Evolutionary conservation across 2,329 filamentous ascomycete species (phyloP).

Genomic region (Rhinocladiella mackenziei): DNA sequence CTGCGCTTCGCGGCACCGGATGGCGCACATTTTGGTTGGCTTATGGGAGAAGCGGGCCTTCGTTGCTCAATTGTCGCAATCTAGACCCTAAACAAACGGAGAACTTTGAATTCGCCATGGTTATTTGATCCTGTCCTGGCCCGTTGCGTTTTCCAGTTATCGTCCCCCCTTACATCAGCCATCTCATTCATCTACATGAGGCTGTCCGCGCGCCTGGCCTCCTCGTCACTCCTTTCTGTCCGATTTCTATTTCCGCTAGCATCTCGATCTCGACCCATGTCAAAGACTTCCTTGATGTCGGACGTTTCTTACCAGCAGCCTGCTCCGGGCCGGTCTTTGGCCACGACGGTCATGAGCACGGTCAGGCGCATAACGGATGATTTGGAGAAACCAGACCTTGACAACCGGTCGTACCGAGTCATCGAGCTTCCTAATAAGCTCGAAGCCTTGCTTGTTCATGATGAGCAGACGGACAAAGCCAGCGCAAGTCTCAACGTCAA

Average conservation of each 20-base stretch:
- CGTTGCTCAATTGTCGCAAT: neutral
- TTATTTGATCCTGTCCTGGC: neutral
- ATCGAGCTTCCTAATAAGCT: slow-evolving; percentile 80
- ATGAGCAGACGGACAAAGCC: slow-evolving; percentile 92
- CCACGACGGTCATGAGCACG: slow-evolving; percentile 29
- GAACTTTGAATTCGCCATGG: neutral
- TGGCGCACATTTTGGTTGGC: too few species aligned
- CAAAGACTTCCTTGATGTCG: slow-evolving; percentile 11
- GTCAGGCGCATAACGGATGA: slow-evolving; percentile 57
- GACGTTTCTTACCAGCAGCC: slow-evolving; percentile 4
- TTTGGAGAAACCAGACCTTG: slow-evolving; percentile 77
- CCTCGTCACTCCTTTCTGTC: slow-evolving; percentile 12
- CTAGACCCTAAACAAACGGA: too few species aligned
- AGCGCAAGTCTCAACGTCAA: slow-evolving; percentile 93
- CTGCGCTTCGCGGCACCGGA: too few species aligned
- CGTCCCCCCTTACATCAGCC: neutral
- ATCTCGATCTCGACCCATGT: slow-evolving; percentile 11
- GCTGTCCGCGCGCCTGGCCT: slow-evolving; percentile 17
- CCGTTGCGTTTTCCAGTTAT: neutral
- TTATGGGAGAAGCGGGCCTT: too few species aligned
- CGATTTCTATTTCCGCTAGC: slow-evolving; percentile 7
- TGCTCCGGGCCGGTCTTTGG: slow-evolving; percentile 16
- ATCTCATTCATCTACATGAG: slow-evolving; percentile 18
- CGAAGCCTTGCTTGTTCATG: slow-evolving; percentile 87
- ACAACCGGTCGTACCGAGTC: slow-evolving; percentile 83